phyloP scores from a whole-genome alignment of 2,329 filamentous ascomycete genomes.

The Canariomyces notabilis region DNA sequence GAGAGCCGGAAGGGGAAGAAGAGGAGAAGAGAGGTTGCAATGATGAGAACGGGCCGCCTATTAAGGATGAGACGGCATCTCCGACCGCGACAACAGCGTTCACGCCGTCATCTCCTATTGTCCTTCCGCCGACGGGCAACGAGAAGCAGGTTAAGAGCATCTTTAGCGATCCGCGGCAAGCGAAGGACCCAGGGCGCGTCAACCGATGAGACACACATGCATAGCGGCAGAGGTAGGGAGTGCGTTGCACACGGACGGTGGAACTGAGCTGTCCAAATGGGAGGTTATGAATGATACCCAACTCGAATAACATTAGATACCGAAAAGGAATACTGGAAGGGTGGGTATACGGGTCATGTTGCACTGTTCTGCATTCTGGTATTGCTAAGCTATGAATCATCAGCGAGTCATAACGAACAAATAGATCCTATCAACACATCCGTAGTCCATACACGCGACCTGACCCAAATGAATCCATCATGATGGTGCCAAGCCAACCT shows the following conservation, averaged over 20 bases:
- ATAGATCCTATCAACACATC: not conserved
- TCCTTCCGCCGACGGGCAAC: not conserved
- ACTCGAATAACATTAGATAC: not conserved
- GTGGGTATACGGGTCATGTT: too few relatives aligned
- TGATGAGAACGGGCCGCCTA: not conserved
- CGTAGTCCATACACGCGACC: too few relatives aligned
- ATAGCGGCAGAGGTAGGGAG: too few relatives aligned
- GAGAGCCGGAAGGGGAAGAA: not conserved
- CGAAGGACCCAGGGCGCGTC: not conserved
- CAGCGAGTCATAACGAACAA: not conserved
- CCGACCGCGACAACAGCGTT: not conserved
- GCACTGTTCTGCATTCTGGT: not conserved
- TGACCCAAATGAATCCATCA: not conserved
- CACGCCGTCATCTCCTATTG: not conserved
- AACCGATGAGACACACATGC: not conserved
- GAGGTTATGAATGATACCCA: not conserved
- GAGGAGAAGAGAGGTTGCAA: not conserved
- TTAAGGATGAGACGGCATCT: not conserved
- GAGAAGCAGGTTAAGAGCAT: conserved; percentile 1
- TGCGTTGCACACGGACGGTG: too few relatives aligned
- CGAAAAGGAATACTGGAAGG: not conserved
- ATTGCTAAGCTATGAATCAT: not conserved
- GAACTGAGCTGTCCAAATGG: too few relatives aligned
- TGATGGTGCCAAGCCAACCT: not conserved
- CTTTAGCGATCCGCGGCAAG: conserved; percentile 4